Evolutionary conservation across 768 basidiomycete genomes (phyloP).

Genomic region (Antrodiella citrinella): DNA sequence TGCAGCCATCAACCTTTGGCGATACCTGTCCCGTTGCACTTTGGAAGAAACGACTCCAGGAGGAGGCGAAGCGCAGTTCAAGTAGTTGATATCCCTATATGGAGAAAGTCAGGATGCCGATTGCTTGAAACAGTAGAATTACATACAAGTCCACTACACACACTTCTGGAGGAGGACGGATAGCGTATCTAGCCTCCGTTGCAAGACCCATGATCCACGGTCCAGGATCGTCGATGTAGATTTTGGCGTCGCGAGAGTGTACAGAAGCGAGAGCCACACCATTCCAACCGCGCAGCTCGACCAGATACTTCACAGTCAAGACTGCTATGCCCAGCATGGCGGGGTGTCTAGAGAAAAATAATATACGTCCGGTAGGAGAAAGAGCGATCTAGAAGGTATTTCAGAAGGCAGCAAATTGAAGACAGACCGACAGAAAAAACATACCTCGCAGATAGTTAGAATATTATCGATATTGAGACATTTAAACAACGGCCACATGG

Average conservation of each 20-base stretch:
- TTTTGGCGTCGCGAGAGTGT: conserved; percentile 84
- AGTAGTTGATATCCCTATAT: conserved; percentile 27
- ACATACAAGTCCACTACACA: conserved; percentile 63
- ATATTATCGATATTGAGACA: conserved; percentile 91
- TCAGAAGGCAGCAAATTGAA: too few relatives aligned
- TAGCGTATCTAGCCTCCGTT: conserved; percentile 74
- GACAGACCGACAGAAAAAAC: too few relatives aligned
- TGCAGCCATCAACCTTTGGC: conserved; percentile 62
- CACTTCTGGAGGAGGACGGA: conserved; percentile 71
- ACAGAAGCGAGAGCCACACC: conserved; percentile 79
- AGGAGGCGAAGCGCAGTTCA: conserved; percentile 76
- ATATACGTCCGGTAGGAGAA: conserved; percentile 76
- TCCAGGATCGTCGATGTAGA: conserved; percentile 93
- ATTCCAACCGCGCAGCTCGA: conserved; percentile 89
- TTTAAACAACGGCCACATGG: conserved; percentile 96
- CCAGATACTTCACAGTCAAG: conserved; percentile 83
- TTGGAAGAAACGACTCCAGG: conserved; percentile 65
- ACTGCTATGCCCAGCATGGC: conserved; percentile 92
- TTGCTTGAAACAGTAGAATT: conserved; percentile 15
- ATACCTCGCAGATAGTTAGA: conserved; percentile 83
- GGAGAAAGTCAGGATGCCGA: neutral
- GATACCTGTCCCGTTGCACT: conserved; percentile 74
- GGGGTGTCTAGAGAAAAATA: conserved; percentile 85
- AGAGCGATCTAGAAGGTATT: conserved; percentile 56
- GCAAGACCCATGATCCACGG: conserved; percentile 94